phyloP scores from a whole-genome alignment of 768 basidiomycete species.

The Heimioporus sp. region DNA sequence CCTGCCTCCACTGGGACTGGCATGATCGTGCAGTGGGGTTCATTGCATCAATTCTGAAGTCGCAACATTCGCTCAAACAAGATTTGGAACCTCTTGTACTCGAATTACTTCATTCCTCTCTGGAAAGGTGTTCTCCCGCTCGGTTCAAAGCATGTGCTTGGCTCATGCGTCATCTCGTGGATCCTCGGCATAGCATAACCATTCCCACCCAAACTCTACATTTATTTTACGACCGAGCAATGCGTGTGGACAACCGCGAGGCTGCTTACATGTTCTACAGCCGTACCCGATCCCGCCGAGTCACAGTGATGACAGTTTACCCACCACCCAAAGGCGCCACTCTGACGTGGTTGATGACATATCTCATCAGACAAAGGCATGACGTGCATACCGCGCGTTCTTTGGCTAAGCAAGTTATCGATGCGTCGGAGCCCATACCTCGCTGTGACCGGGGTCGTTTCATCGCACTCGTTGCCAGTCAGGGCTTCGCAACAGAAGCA shows the following conservation, averaged over 20 bases:
- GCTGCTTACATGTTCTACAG: slow-evolving; percentile 48
- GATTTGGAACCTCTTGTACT: slow-evolving; percentile 36
- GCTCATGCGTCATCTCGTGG: slow-evolving; percentile 42
- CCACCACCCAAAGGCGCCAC: slow-evolving; percentile 48
- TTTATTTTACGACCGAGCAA: slow-evolving; percentile 45
- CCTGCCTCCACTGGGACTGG: slow-evolving; percentile 58
- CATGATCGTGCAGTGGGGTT: slow-evolving; percentile 39
- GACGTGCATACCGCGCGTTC: slow-evolving; percentile 46
- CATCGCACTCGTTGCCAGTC: slow-evolving; percentile 43
- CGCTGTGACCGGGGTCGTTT: slow-evolving; percentile 46
- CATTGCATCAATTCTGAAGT: slow-evolving; percentile 30
- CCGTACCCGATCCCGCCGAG: slow-evolving; percentile 37
- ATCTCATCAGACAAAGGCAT: slow-evolving; percentile 37
- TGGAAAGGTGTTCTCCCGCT: slow-evolving; percentile 33
- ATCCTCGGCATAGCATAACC: slow-evolving; percentile 23
- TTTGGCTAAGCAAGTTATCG: slow-evolving; percentile 49
- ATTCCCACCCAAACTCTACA: slow-evolving; percentile 46
- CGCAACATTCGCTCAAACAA: slow-evolving; percentile 19
- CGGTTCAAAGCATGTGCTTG: slow-evolving; percentile 40
- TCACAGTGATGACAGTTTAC: slow-evolving; percentile 38
- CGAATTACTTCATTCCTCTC: slow-evolving; percentile 43
- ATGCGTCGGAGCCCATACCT: slow-evolving; percentile 40
- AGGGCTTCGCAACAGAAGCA: slow-evolving; percentile 48
- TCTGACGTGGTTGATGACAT: slow-evolving; percentile 52
- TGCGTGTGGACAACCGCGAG: slow-evolving; percentile 22